These are phyloP conservation scores for Nakaseomyces kungkrabaensis DNA, from an alignment of 1,139 yeast genomes.

Conservation along the genomic window DNA sequence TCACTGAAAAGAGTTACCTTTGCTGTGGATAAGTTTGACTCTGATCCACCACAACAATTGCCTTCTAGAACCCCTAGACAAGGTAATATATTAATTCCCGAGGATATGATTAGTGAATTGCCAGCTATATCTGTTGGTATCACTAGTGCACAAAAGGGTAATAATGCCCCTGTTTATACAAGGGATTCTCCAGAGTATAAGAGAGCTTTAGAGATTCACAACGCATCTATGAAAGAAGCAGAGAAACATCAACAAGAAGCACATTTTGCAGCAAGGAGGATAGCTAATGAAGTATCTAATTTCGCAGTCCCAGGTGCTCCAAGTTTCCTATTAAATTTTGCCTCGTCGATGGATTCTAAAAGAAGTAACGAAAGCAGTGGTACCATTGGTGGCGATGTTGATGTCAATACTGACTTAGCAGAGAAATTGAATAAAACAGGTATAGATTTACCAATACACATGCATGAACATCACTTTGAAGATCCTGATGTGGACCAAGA, in stretches of 20 bases:
- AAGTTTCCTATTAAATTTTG: not conserved
- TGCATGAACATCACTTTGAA: constrained; percentile 52
- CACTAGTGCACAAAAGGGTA: not conserved
- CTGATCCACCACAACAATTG: constrained; percentile 91
- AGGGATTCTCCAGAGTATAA: constrained; percentile 42
- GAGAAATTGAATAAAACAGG: constrained; percentile 31
- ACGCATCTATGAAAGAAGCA: constrained; percentile 46
- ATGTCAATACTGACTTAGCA: constrained; percentile 21
- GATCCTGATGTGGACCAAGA: constrained; percentile 10
- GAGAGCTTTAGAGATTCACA: constrained; percentile 49
- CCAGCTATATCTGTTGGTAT: constrained; percentile 62
- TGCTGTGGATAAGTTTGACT: constrained; percentile 54
- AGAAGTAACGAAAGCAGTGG: not conserved
- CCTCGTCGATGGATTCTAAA: not conserved
- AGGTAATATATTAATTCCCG: constrained; percentile 74
- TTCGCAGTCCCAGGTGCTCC: constrained; percentile 16
- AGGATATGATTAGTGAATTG: constrained; percentile 48
- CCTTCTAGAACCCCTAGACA: constrained; percentile 76
- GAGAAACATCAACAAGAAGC: constrained; percentile 69
- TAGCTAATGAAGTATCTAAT: constrained; percentile 51
- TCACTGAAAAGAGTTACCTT: constrained; percentile 60
- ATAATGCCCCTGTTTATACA: constrained; percentile 24
- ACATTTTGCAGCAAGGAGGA: constrained; percentile 56
- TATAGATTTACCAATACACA: constrained; percentile 55
- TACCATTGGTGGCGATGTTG: constrained; percentile 7